A percentile compares a stretch with the other conserved stretches of the same genome.
phyloP scores from a whole-genome alignment of 2,329 filamentous ascomycete species.

The Aspergillus proliferans region DNA sequence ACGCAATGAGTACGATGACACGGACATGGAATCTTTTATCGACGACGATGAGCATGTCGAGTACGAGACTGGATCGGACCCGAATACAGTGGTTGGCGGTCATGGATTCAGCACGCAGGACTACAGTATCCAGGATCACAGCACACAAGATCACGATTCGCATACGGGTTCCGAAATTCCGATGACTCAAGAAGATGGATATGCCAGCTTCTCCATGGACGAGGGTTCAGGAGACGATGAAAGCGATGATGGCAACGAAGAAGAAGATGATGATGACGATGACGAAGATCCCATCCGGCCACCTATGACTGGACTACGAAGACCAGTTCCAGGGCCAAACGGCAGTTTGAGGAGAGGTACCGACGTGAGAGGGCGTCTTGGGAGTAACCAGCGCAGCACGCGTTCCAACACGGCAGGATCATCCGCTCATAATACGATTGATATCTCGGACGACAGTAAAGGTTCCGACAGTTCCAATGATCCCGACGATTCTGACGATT shows the following conservation, averaged over 20 bases:
- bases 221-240: conserved; percentile 11
- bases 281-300: conserved; percentile 18
- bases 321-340: background rate
- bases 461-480: conserved; percentile 20
- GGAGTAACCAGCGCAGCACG: background rate
- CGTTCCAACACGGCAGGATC: conserved; percentile 8
- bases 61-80: conserved; percentile 25
- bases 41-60: conserved; percentile 22
- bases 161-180: conserved; percentile 13
- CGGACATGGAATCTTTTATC: conserved; percentile 31
- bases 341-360: background rate
- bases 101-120: conserved; percentile 10
- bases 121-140: background rate
- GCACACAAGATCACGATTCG: conserved; percentile 8
- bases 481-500: conserved; percentile 11
- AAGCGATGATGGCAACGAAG: conserved; percentile 5
- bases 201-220: conserved; percentile 5
- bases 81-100: conserved; percentile 27
- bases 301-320: conserved; percentile 10
- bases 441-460: conserved; percentile 17
- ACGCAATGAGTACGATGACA: conserved; percentile 23
- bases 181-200: conserved; percentile 6
- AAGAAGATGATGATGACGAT: conserved; percentile 11
- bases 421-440: conserved; percentile 18
- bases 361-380: background rate